phyloP scores from a whole-genome alignment of 2,329 filamentous ascomycete species.

The Acephala macrosclerotiorum region DNA sequence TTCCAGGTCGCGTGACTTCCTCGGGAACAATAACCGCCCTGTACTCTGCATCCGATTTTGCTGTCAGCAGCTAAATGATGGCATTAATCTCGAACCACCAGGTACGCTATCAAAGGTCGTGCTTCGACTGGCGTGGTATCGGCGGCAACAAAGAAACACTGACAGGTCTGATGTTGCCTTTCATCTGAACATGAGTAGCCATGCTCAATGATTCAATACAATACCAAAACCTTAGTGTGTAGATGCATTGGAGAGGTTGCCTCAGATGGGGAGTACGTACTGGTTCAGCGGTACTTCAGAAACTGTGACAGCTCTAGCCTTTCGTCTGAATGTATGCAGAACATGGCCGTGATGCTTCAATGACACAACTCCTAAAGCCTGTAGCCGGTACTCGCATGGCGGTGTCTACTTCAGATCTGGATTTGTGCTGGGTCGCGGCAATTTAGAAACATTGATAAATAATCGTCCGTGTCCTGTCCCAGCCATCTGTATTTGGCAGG shows the following conservation, averaged over 20 bases:
- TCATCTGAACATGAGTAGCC: not conserved
- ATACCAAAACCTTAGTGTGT: not conserved
- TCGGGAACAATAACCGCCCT: not conserved
- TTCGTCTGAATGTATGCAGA: not conserved
- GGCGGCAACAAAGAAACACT: not conserved
- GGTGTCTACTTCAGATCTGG: not conserved
- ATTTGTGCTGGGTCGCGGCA: not conserved
- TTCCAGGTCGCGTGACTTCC: not conserved
- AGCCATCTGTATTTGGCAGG: not conserved
- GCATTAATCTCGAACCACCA: not conserved
- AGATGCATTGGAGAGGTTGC: not conserved
- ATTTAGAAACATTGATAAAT: not conserved
- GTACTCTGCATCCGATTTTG: not conserved
- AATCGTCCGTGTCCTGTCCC: not conserved
- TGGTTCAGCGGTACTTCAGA: not conserved
- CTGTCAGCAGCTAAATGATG: not conserved
- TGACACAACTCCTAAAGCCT: not conserved
- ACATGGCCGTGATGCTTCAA: not conserved
- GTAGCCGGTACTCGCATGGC: not conserved
- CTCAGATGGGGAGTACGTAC: not conserved
- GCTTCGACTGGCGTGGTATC: not conserved
- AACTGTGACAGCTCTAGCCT: slow-evolving; percentile 1
- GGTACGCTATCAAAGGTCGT: not conserved
- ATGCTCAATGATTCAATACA: not conserved
- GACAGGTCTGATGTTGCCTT: not conserved